phyloP scores from a whole-genome alignment of 495 filamentous ascomycete species.

The Chlorociboria aeruginascens region DNA sequence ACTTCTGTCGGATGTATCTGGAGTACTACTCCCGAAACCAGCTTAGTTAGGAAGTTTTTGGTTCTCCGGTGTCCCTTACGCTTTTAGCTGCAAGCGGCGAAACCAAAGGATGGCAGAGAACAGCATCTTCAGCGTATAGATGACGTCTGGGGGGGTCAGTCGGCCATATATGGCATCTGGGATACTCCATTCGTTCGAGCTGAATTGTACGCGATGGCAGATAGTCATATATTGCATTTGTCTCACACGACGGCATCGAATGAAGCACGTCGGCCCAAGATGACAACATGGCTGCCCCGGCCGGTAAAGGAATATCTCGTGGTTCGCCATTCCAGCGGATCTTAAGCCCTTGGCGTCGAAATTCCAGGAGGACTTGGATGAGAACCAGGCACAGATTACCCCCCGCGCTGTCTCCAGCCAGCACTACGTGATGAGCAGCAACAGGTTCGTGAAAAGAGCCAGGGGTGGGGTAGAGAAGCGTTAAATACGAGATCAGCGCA shows the following conservation, averaged over 20 bases:
- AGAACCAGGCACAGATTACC: conserved; percentile 65
- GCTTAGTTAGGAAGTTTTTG: no score
- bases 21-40: no score
- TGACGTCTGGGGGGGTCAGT: conserved; percentile 52
- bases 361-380: conserved; percentile 59
- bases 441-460: conserved; percentile 63
- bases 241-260: conserved; percentile 54
- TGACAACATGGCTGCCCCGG: conserved; percentile 49
- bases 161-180: conserved; percentile 60
- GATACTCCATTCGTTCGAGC: conserved; percentile 27
- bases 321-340: conserved; percentile 51
- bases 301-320: conserved; percentile 52
- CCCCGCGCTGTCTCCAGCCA: conserved; percentile 83
- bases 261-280: conserved; percentile 73
- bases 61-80: no score
- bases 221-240: conserved; percentile 62
- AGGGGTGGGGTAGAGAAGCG: conserved; percentile 66
- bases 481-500: conserved; percentile 70
- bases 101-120: conserved; percentile 64
- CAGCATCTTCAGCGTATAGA: conserved; percentile 51
- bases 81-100: conserved; percentile 49
- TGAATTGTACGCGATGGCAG: conserved; percentile 37
- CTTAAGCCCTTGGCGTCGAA: conserved; percentile 40
- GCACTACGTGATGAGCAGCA: conserved; percentile 54
- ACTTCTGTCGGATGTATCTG: no score